These are phyloP conservation scores for Picea glauca DNA, from an alignment of 75 land plant genomes.

Conservation along the genomic window DNA sequence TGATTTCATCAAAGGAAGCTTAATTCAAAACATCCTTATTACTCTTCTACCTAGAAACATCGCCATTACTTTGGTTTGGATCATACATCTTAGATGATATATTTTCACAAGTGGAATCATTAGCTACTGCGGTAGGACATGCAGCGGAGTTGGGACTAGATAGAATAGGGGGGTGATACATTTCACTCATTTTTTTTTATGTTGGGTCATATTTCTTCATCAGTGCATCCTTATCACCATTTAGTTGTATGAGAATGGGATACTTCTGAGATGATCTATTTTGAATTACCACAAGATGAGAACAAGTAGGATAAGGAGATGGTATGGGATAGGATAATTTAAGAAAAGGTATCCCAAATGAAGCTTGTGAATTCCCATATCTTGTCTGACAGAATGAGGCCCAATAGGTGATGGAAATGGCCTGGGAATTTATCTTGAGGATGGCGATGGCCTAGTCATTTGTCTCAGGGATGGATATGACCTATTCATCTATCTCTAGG, in stretches of 20 bases:
- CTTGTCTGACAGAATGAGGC: neutral
- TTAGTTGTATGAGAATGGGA: neutral
- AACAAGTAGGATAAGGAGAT: neutral
- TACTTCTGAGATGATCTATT: neutral
- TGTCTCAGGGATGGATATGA: conserved; percentile 11
- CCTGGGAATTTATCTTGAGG: neutral
- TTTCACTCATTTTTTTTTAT: neutral
- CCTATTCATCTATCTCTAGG: too few species aligned
- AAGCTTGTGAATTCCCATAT: neutral
- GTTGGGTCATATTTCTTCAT: neutral
- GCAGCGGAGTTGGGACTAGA: too few species aligned
- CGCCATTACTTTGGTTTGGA: neutral
- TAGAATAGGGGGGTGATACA: neutral
- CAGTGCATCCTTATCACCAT: neutral
- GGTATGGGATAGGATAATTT: neutral
- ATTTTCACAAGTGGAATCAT: neutral
- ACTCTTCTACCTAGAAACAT: neutral
- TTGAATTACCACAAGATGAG: neutral
- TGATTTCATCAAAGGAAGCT: too few species aligned
- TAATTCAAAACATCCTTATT: too few species aligned
- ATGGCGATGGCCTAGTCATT: conserved; percentile 13
- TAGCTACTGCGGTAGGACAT: too few species aligned
- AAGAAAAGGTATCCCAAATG: neutral
- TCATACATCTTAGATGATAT: neutral
- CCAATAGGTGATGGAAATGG: conserved; percentile 12